A percentile compares a stretch with the other conserved stretches of the same genome.
Conservation (phyloP, 2,329 filamentous ascomycete species). For the Calonectria pseudoturangicola region DNA sequence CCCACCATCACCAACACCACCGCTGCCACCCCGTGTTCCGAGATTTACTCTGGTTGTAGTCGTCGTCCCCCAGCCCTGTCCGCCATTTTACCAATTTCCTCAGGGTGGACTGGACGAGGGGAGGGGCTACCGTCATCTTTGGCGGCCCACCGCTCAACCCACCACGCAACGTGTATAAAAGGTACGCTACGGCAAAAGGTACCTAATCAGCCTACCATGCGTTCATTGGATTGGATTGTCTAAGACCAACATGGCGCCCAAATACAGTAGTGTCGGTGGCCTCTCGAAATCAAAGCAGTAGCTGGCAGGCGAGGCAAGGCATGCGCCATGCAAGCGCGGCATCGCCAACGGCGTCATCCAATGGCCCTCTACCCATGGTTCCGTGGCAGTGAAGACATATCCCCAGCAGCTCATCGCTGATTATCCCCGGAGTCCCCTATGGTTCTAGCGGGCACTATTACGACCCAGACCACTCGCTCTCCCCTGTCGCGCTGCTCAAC, state of each 20-base stretch:
- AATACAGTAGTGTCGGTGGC: conserved; percentile 8
- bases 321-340: not conserved
- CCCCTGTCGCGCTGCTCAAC: conserved; percentile 6
- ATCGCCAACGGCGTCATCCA: not conserved
- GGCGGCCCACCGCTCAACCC: conserved; percentile 22
- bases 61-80: conserved; percentile 8
- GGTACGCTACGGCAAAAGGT: conserved; percentile 15
- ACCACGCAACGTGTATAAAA: conserved; percentile 16
- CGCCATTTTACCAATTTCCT: conserved; percentile 16
- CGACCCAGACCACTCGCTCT: conserved; percentile 12
- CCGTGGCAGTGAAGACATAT: conserved; percentile 13
- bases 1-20: conserved; percentile 3
- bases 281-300: not conserved
- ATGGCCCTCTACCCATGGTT: not conserved
- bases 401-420: conserved; percentile 8
- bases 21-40: conserved; percentile 11
- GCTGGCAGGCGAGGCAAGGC: not conserved
- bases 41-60: not conserved
- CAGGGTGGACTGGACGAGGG: conserved; percentile 12
- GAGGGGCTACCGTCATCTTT: conserved; percentile 18
- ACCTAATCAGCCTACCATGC: conserved; percentile 20
- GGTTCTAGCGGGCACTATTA: conserved; percentile 19
- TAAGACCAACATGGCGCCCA: conserved; percentile 14
- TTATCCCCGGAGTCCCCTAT: conserved; percentile 20
- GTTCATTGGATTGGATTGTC: conserved; percentile 21